These are phyloP conservation scores for Colletotrichum sp. DNA, from an alignment of 2,329 filamentous ascomycete genomes.

Conservation along the genomic window DNA sequence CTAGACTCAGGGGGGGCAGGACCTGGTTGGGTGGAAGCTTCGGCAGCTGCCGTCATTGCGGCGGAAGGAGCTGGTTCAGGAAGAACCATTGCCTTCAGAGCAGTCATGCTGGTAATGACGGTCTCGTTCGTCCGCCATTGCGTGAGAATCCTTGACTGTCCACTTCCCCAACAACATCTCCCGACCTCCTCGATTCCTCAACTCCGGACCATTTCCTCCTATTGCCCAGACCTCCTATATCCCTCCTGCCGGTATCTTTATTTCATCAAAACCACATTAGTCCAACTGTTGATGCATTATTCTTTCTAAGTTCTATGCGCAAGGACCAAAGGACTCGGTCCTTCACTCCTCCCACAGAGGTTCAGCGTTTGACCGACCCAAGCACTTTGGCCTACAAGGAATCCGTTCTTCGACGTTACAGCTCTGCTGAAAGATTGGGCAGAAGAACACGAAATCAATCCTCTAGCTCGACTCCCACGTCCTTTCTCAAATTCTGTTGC, in stretches of 20 bases:
- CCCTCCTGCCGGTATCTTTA: neutral
- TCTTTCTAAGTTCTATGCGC: neutral
- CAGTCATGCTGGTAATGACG: too few species aligned
- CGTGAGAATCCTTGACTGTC: neutral
- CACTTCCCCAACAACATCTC: neutral
- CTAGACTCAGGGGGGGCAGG: too few species aligned
- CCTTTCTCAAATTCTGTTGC: neutral
- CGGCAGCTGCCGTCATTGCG: neutral
- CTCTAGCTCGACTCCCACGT: neutral
- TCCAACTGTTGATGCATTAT: neutral
- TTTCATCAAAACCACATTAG: neutral
- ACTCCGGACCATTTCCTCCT: neutral
- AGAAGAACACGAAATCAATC: neutral
- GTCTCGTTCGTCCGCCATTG: too few species aligned
- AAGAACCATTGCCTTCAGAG: too few species aligned
- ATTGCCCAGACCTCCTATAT: neutral
- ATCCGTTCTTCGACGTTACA: neutral
- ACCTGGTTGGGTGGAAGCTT: neutral
- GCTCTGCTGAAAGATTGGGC: neutral
- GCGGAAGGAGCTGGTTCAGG: too few species aligned
- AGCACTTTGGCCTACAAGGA: neutral
- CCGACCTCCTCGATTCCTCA: neutral
- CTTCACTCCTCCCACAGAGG: constrained; percentile 13
- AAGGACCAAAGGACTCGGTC: neutral
- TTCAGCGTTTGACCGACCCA: constrained; percentile 5